Percentiles rank a stretch among this genome's conserved stretches.
phyloP scores from a whole-genome alignment of 148 eudicot genomes.

The Heliosperma pusillum region DNA sequence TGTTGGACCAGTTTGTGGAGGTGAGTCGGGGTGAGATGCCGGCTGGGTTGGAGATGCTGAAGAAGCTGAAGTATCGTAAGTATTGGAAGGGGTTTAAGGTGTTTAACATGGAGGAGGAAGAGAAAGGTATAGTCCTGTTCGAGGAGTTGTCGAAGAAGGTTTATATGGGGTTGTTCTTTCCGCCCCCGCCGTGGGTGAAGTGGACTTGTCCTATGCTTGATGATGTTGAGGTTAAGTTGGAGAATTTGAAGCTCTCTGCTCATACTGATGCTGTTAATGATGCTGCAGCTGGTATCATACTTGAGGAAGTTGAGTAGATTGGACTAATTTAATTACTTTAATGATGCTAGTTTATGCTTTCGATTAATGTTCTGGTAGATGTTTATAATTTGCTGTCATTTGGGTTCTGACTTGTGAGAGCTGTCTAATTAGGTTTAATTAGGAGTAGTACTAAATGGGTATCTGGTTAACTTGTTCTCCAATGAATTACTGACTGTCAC shows the following conservation, averaged over 20 bases:
- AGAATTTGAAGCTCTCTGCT: not conserved
- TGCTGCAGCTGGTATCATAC: not conserved
- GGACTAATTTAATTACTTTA: too few relatives aligned
- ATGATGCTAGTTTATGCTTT: not conserved
- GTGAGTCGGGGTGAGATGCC: not conserved
- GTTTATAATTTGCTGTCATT: too few relatives aligned
- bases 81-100: slow-evolving; percentile 4
- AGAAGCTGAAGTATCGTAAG: not conserved
- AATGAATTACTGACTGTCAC: too few relatives aligned
- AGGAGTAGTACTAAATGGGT: too few relatives aligned
- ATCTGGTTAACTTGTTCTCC: too few relatives aligned
- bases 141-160: not conserved
- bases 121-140: not conserved
- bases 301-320: slow-evolving; percentile 2
- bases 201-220: not conserved
- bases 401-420: too few relatives aligned
- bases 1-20: slow-evolving; percentile 4
- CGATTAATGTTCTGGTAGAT: not conserved
- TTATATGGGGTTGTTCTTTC: slow-evolving; percentile 8
- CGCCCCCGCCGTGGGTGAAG: slow-evolving; percentile 9
- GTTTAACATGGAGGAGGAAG: not conserved
- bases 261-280: not conserved
- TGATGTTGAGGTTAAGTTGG: not conserved
- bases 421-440: too few relatives aligned
- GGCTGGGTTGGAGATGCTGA: not conserved